Evolutionary conservation across 495 filamentous ascomycete genomes (phyloP).

Genomic region (Trypethelium eluteriae): DNA sequence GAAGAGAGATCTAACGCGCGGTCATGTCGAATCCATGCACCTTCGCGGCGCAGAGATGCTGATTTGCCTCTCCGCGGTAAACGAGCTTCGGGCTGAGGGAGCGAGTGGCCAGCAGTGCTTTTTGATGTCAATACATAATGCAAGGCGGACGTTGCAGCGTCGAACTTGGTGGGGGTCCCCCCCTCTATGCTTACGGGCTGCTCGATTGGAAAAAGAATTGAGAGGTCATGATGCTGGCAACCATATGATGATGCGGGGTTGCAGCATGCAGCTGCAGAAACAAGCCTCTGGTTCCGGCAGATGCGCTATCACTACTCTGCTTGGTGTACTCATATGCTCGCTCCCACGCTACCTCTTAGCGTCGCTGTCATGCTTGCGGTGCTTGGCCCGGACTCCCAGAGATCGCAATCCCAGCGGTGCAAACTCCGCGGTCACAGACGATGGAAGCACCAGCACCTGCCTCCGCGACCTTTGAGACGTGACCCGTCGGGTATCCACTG

Average conservation of each 20-base stretch:
- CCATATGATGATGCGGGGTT: constrained; percentile 9
- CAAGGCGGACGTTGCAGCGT: constrained; percentile 9
- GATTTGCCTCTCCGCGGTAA: not conserved
- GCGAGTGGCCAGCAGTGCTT: constrained; percentile 10
- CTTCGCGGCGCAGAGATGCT: not conserved
- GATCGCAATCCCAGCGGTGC: no score
- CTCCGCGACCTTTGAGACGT: not conserved
- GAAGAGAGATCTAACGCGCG: not conserved
- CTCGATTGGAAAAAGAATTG: not conserved
- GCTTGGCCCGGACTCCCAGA: not conserved
- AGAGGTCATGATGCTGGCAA: not conserved
- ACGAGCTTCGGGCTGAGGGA: not conserved
- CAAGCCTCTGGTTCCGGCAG: not conserved
- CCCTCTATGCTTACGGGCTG: not conserved
- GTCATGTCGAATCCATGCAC: not conserved
- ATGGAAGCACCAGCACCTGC: no score
- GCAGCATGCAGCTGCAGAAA: constrained; percentile 10
- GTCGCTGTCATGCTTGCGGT: not conserved
- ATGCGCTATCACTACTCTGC: not conserved
- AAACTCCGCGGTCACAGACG: no score
- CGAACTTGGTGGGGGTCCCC: not conserved
- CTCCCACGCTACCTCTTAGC: not conserved
- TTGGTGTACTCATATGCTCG: not conserved
- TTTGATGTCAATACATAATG: constrained; percentile 2
- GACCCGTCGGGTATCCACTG: not conserved